A percentile compares a stretch with the other conserved stretches of the same genome.
Conservation (phyloP, 305 asterid genomes). For the Solanum chacoense region DNA sequence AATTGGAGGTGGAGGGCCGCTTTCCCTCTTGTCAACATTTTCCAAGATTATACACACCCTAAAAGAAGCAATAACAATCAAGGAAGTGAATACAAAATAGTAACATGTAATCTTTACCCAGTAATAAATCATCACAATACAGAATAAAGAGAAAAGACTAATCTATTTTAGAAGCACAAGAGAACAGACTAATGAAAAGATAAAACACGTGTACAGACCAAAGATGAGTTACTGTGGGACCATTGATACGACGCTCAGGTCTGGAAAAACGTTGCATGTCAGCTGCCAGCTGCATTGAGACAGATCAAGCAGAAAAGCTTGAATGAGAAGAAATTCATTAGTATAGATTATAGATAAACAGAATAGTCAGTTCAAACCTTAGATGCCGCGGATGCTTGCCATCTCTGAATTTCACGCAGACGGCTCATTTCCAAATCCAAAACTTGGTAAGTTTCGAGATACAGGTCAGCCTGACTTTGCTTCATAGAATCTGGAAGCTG, state of each 20-base stretch:
- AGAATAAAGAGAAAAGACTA: background rate
- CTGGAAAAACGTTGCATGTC: slow-evolving; percentile 99
- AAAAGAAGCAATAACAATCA: background rate
- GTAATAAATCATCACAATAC: background rate
- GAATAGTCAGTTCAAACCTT: slow-evolving; percentile 37
- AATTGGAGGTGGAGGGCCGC: background rate
- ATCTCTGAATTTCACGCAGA: slow-evolving; percentile 86
- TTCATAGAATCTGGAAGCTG: slow-evolving; percentile 99
- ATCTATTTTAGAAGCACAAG: background rate
- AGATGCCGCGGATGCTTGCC: slow-evolving; percentile 96
- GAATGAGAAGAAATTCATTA: slow-evolving; percentile 5
- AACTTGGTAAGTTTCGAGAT: slow-evolving; percentile 96
- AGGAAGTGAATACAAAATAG: background rate
- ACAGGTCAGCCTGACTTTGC: slow-evolving; percentile 93
- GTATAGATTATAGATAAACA: slow-evolving; percentile 1
- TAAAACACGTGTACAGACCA: slow-evolving; percentile 40
- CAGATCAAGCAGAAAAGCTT: slow-evolving; percentile 20
- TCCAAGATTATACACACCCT: background rate
- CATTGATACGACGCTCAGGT: slow-evolving; percentile 96
- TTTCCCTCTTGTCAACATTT: background rate
- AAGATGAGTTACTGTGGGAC: slow-evolving; percentile 95
- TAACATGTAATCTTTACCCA: background rate
- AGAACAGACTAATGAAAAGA: background rate
- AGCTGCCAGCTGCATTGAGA: slow-evolving; percentile 75
- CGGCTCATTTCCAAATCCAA: slow-evolving; percentile 97